These are phyloP conservation scores for Suillus placidus DNA, from an alignment of 768 basidiomycete species.

Conservation along the genomic window DNA sequence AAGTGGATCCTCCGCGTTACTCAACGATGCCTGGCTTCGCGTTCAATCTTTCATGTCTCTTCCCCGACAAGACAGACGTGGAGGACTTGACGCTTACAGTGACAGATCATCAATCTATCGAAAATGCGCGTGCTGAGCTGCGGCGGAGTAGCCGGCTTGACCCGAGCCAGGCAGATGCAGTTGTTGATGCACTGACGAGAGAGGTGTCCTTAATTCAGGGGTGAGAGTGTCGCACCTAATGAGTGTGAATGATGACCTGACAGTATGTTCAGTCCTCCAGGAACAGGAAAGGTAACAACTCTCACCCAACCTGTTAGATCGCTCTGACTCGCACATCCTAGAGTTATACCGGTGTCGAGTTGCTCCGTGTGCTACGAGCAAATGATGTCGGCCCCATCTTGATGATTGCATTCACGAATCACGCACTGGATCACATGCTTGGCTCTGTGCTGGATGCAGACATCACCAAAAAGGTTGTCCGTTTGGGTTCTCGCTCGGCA, in stretches of 20 bases:
- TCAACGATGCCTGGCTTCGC: constrained; percentile 54
- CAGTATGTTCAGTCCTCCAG: constrained; percentile 57
- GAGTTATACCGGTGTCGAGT: constrained; percentile 71
- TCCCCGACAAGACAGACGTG: constrained; percentile 43
- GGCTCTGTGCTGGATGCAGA: constrained; percentile 61
- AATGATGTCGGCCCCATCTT: constrained; percentile 56
- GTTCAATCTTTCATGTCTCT: constrained; percentile 59
- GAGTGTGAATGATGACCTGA: neutral
- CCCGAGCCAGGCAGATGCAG: constrained; percentile 69
- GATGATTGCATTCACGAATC: constrained; percentile 73
- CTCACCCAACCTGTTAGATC: neutral
- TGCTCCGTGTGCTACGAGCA: constrained; percentile 63
- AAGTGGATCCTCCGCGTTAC: constrained; percentile 57
- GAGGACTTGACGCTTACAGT: constrained; percentile 45
- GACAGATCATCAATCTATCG: constrained; percentile 46
- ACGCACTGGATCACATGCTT: constrained; percentile 77
- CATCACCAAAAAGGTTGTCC: constrained; percentile 66
- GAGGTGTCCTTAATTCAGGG: constrained; percentile 76
- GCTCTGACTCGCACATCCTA: constrained; percentile 25
- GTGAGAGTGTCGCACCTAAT: constrained; percentile 36
- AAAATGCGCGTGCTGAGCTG: constrained; percentile 49
- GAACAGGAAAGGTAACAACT: constrained; percentile 67
- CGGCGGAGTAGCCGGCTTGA: constrained; percentile 57
- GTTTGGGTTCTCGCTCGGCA: constrained; percentile 65
- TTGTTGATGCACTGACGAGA: constrained; percentile 59